Evolutionary conservation across 2,329 filamentous ascomycete genomes (phyloP), one percentile per base, ranked within the genome.

Genomic region (Arthrinium phaeospermum): DNA sequence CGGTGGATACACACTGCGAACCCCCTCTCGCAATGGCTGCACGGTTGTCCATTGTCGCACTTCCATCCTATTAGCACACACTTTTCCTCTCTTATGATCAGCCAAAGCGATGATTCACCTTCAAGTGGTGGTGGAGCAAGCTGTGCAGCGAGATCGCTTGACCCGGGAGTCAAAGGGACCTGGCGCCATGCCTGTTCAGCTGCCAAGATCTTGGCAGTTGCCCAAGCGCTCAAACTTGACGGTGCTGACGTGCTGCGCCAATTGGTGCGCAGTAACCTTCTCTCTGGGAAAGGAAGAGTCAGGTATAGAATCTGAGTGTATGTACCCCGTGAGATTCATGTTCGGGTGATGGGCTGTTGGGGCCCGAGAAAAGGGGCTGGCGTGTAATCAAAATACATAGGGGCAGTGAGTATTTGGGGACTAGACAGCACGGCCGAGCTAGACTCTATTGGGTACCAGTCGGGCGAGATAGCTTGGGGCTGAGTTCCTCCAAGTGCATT

Each of bases 151-250:
- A 34, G 68, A 73, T 7, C 72, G 64, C 67, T 67, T 71, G 16
- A 49, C 45, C 16, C 72, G 57, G 12, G 30, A 34, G 24, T 73
- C 72, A 53, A 73, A 73, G 13, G 72, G 72, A 19, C 72, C 72
- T 8, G 70, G 27, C 6, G 70, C n/a, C 72, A 73, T 73, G 47
- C 41, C 22, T 10, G 64, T 27, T 30, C 6, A 34, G 51, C 13
- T 14, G 16, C 24, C 24, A 53, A 53, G 12, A 27, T 4, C 4
- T 49, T 19, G 24, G 24, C 24, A 47, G 7, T 47, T 19, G 13
- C 24, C 24, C 4, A 4, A 30, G 51, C 24, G 24, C 27, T 19
- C 14, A 19, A 22, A 14, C 5, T 8, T 41, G 53, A 22, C 7
- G 44, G 12, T 10, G 7, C 5, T 27, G 30, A 22, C 14, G 51